Evolutionary conservation across 2,329 filamentous ascomycete genomes (phyloP).

Genomic region (Pyrenophora seminiperda): DNA sequence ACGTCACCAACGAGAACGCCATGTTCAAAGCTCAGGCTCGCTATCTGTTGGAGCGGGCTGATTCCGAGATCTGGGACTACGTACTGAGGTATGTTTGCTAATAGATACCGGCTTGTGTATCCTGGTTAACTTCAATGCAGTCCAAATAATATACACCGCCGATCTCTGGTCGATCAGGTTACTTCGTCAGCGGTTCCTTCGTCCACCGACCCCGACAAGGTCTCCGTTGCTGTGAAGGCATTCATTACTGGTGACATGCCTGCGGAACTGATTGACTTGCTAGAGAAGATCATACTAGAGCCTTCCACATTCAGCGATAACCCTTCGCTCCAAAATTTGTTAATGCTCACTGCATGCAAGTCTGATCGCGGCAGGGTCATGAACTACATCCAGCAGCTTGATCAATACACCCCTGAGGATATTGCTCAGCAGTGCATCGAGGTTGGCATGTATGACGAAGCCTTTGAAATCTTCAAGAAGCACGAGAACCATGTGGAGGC

Average conservation of each 20-base stretch:
- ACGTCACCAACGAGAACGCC: constrained; percentile 98
- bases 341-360: constrained; percentile 95
- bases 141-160: constrained; percentile 92
- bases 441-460: constrained; percentile 93
- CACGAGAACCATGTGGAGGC: constrained; percentile 85
- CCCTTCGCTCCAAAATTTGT: constrained; percentile 90
- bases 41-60: constrained; percentile 88
- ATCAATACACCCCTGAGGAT: constrained; percentile 87
- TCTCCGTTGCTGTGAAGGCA: constrained; percentile 89
- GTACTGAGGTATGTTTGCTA: constrained; percentile 65
- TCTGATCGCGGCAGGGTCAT: constrained; percentile 94
- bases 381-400: constrained; percentile 92
- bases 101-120: background rate
- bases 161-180: constrained; percentile 93
- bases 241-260: constrained; percentile 92
- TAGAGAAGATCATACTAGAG: constrained; percentile 99
- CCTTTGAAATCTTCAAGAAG: constrained; percentile 99
- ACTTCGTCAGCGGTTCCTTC: constrained; percentile 87
- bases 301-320: constrained; percentile 99
- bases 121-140: constrained; percentile 36
- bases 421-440: constrained; percentile 93
- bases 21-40: constrained; percentile 99
- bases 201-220: constrained; percentile 89
- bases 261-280: constrained; percentile 90
- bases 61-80: constrained; percentile 90